Conservation (phyloP, 768 basidiomycete genomes). For the Hydnomerulius pinastri region DNA sequence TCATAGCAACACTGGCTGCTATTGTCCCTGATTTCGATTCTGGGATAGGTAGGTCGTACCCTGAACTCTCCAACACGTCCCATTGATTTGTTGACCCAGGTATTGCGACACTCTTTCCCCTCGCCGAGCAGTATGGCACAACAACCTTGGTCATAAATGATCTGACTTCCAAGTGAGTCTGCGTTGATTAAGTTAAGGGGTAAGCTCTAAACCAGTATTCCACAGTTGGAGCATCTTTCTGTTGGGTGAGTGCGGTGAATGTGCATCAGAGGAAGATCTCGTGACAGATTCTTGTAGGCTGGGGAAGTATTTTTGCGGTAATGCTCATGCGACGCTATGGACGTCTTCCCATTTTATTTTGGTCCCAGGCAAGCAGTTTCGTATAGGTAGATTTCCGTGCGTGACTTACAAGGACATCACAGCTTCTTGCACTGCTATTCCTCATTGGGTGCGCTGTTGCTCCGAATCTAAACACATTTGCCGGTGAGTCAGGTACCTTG, state of each 20-base stretch:
- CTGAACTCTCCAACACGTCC: not conserved
- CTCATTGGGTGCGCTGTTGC: constrained; percentile 47
- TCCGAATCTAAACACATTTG: constrained; percentile 41
- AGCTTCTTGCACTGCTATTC: constrained; percentile 44
- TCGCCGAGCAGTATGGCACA: constrained; percentile 42
- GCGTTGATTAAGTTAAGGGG: not conserved
- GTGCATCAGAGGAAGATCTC: not conserved
- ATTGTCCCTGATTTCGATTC: constrained; percentile 51
- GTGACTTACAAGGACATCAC: not conserved
- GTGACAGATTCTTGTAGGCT: not conserved
- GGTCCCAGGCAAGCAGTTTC: constrained; percentile 5
- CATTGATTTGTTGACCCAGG: constrained; percentile 20
- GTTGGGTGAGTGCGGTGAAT: constrained; percentile 26
- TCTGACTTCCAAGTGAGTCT: constrained; percentile 39
- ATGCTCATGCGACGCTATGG: constrained; percentile 9
- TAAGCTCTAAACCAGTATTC: constrained; percentile 4
- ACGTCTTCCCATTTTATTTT: constrained; percentile 10
- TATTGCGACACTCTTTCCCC: constrained; percentile 47
- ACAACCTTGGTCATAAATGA: constrained; percentile 45
- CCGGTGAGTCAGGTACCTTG: constrained; percentile 30
- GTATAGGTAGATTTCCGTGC: not conserved
- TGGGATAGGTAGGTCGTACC: constrained; percentile 38
- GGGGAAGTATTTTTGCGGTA: constrained; percentile 5
- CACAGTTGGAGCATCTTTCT: constrained; percentile 43
- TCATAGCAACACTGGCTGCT: constrained; percentile 45